Evolutionary conservation across 2,329 filamentous ascomycete species (phyloP), one percentile per base, ranked within the genome.

Genomic region (Pseudogymnoascus verrucosus): DNA sequence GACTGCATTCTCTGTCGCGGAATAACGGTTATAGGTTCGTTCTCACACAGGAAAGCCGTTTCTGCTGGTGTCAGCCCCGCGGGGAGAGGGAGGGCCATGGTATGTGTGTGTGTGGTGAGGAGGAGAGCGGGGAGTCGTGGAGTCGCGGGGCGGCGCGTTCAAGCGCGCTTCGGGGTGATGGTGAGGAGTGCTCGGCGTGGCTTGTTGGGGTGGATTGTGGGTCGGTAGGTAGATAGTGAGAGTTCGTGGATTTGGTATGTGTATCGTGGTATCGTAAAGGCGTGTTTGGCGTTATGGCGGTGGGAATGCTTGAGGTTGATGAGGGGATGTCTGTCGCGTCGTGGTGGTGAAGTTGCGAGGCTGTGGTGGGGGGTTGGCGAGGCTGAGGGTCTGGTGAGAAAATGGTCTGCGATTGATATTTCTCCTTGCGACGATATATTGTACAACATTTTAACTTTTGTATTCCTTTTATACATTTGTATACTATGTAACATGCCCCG

Each of bases 21-120:
- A 60, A 98, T 86, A 21, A 99, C 84, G 0, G 93, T 97, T 63
- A 99, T 89, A 71, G 91, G 85, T 78, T 98, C 93, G 92, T 97
- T 98, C 79, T 99, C 95, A 76, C 93, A 96, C 28, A 98, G 80
- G 73, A 98, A 99, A 61, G 92, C 90, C 54, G 96, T 89, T 78
- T 99, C 95, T 67, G 90, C 82, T 65, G 95, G 91, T 70, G 90
- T 89, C 51, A 97, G 83, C 75, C 88, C 78, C 6, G 71, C 62
- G 4, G 70, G 69, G 34, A 74, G 64, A 44, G 73, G 72, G 59
- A 74, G 67, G 28, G 72, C 72, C 73, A 74, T 74, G 54, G 28
- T 65, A 8, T 44, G 23, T n/a, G 14, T 1, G 14, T 7, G 12
- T 28, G 5, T 12, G 21, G 14, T 40, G 39, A 40, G 21, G n/a